Evolutionary conservation across 176 grass and related monocot species (phyloP).

Genomic region (Puccinellia tenuiflora): DNA sequence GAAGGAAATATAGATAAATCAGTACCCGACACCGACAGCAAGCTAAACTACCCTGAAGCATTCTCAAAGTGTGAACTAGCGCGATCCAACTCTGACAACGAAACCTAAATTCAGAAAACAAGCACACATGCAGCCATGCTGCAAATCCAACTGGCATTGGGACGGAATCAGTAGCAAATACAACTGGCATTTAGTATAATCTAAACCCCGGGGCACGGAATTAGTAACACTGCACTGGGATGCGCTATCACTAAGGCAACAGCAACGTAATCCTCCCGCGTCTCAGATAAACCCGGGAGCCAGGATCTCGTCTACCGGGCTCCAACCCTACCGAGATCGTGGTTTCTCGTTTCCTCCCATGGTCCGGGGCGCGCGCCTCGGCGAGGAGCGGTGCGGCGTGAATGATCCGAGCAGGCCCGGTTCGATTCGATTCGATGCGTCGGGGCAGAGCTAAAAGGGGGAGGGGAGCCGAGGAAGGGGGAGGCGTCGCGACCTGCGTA

Average conservation of each 20-base stretch:
- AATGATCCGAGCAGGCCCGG: background rate
- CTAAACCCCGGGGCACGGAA: background rate
- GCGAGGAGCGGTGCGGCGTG: background rate
- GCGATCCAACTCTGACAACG: background rate
- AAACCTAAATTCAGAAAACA: background rate
- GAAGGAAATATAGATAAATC: background rate
- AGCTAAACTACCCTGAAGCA: background rate
- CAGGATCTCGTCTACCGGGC: background rate
- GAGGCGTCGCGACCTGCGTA: constrained; percentile 45
- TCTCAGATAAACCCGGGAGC: background rate
- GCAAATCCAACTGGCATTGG: background rate
- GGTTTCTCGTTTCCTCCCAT: background rate
- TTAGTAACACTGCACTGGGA: background rate
- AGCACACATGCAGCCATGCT: background rate
- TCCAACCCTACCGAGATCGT: background rate
- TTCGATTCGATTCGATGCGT: background rate
- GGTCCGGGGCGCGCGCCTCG: background rate
- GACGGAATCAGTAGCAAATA: background rate
- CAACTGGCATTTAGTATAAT: no score
- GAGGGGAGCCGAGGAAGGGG: background rate
- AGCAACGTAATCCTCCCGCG: background rate
- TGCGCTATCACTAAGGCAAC: background rate
- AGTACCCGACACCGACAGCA: background rate
- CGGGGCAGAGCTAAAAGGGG: background rate
- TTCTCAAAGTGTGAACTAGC: background rate